A percentile compares a stretch with the other conserved stretches of the same genome.
These are phyloP conservation scores for Gamarada debralockiae DNA, from an alignment of 495 filamentous ascomycete genomes.

Conservation along the genomic window DNA sequence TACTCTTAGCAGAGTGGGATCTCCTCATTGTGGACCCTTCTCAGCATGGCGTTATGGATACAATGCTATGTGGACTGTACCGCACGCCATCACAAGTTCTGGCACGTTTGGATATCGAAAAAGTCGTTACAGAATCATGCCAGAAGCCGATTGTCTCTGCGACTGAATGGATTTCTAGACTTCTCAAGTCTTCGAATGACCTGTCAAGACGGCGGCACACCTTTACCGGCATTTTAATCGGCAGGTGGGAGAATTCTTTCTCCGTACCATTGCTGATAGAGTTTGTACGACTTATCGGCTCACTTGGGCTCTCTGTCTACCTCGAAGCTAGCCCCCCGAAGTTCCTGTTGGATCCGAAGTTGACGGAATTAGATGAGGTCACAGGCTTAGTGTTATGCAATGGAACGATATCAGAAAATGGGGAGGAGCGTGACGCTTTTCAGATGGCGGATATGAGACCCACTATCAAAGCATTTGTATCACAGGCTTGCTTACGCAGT, in stretches of 20 bases:
- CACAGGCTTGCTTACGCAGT: conserved; percentile 40
- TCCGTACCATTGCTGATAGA: conserved; percentile 28
- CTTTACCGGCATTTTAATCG: conserved; percentile 46
- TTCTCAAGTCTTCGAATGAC: conserved; percentile 4
- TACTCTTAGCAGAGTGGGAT: conserved; percentile 38
- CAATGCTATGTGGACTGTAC: conserved; percentile 12
- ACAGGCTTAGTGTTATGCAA: conserved; percentile 40
- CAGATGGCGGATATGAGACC: conserved; percentile 33
- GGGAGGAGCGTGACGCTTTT: conserved; percentile 44
- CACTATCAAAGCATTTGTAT: conserved; percentile 47
- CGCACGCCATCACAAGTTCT: not conserved
- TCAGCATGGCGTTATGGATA: conserved; percentile 31
- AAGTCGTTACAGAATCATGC: conserved; percentile 10
- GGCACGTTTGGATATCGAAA: not conserved
- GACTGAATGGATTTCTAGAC: not conserved
- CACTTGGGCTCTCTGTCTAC: conserved; percentile 40
- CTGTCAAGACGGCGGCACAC: conserved; percentile 32
- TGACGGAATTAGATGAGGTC: conserved; percentile 28
- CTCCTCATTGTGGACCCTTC: conserved; percentile 37
- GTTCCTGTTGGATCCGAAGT: too few species aligned
- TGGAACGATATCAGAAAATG: conserved; percentile 36
- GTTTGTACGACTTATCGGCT: conserved; percentile 32
- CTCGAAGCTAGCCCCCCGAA: conserved; percentile 42
- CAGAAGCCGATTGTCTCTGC: conserved; percentile 6
- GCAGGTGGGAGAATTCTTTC: conserved; percentile 40